These are phyloP conservation scores for Petasospora fabianii DNA, from an alignment of 1,139 yeast genomes.

Conservation along the genomic window DNA sequence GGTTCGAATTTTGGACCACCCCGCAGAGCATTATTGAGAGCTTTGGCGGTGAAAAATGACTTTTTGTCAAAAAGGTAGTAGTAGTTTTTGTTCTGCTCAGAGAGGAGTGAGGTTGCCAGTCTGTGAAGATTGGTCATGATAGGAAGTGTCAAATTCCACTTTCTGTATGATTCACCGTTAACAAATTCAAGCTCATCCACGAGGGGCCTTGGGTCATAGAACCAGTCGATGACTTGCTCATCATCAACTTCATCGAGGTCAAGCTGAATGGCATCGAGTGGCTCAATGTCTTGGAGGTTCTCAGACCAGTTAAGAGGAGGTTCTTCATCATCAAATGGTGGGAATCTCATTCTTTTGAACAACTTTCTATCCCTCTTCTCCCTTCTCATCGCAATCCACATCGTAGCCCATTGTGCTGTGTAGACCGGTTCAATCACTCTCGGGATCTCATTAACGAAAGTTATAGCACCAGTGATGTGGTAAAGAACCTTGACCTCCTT, in stretches of 20 bases:
- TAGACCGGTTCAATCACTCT: constrained; percentile 90
- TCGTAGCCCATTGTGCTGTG: constrained; percentile 92
- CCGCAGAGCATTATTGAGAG: constrained; percentile 79
- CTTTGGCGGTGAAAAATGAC: constrained; percentile 85
- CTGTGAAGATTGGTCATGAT: constrained; percentile 66
- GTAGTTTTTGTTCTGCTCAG: constrained; percentile 51
- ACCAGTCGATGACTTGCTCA: constrained; percentile 62
- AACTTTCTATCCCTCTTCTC: constrained; percentile 89
- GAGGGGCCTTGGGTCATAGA: constrained; percentile 76
- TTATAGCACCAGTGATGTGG: constrained; percentile 90
- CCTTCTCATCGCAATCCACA: constrained; percentile 90
- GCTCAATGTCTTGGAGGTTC: constrained; percentile 68
- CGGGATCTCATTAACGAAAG: constrained; percentile 91
- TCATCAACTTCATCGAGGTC: constrained; percentile 63
- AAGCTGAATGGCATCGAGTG: constrained; percentile 63
- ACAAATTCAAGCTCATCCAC: constrained; percentile 51
- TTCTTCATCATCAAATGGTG: constrained; percentile 97
- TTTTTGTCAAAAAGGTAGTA: constrained; percentile 70
- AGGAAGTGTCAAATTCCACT: constrained; percentile 63
- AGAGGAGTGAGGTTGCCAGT: constrained; percentile 65
- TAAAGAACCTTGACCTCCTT: constrained; percentile 86
- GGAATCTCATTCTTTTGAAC: constrained; percentile 88
- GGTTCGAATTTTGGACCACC: constrained; percentile 98
- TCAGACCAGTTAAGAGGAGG: constrained; percentile 85
- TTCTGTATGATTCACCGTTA: constrained; percentile 74